These are phyloP conservation scores for Carpinus viminea DNA, from an alignment of 306 rosid genomes.

Conservation along the genomic window DNA sequence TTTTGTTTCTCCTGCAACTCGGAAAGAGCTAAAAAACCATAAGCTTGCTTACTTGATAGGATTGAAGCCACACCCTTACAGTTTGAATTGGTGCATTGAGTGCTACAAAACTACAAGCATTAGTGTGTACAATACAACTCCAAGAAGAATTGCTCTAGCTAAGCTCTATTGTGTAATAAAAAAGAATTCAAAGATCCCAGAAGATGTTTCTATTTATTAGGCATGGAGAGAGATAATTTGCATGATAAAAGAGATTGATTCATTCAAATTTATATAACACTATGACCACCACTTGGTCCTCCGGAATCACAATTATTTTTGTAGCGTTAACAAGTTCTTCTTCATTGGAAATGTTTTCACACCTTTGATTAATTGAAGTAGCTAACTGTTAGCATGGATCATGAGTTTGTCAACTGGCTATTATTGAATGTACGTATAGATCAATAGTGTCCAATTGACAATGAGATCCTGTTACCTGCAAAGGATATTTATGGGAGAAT, in stretches of 20 bases:
- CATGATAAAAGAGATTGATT: background rate
- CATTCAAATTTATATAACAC: background rate
- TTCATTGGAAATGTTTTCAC: too few relatives aligned
- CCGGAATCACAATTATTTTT: conserved; percentile 8
- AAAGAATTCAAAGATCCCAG: background rate
- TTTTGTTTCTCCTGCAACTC: too few relatives aligned
- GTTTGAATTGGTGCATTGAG: too few relatives aligned
- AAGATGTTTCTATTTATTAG: background rate
- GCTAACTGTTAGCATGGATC: background rate
- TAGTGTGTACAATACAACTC: too few relatives aligned
- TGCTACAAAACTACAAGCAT: too few relatives aligned
- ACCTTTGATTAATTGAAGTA: background rate
- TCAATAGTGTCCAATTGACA: background rate
- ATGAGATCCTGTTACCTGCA: conserved; percentile 20
- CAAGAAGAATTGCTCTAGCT: too few relatives aligned
- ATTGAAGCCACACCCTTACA: too few relatives aligned
- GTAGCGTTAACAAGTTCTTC: background rate
- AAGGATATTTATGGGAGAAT: background rate
- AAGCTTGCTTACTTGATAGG: too few relatives aligned
- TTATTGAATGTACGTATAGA: background rate
- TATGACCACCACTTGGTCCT: background rate
- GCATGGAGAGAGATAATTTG: background rate
- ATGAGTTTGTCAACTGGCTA: background rate
- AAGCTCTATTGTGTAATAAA: too few relatives aligned
- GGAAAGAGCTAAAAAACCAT: too few relatives aligned